Percentiles rank a stretch among this genome's conserved stretches.
These are phyloP conservation scores for Capsicum chinense DNA, from an alignment of 257 asterid genomes.

Conservation along the genomic window DNA sequence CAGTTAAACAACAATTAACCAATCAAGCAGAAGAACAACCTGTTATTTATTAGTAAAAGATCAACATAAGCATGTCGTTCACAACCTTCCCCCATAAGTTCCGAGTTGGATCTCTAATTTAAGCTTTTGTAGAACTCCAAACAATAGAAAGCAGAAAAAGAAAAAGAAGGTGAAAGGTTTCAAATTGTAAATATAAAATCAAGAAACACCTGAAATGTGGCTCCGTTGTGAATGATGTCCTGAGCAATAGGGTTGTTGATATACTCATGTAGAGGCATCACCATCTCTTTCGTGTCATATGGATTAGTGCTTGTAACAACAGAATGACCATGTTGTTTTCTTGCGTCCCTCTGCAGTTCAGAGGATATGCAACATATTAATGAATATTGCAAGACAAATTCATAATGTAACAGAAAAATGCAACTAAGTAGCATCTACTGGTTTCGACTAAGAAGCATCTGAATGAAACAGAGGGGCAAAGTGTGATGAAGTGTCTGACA, in stretches of 20 bases:
- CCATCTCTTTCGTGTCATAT: slow-evolving; percentile 66
- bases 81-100: slow-evolving; percentile 7
- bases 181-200: slow-evolving; percentile 23
- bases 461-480: not conserved
- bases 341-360: slow-evolving; percentile 76
- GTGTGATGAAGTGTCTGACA: not conserved
- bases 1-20: slow-evolving; percentile 13
- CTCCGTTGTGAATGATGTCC: slow-evolving; percentile 93
- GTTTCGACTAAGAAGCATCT: slow-evolving; percentile 18
- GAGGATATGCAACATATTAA: slow-evolving; percentile 22
- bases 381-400: slow-evolving; percentile 12
- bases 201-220: slow-evolving; percentile 86
- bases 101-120: slow-evolving; percentile 22
- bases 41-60: not conserved
- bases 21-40: slow-evolving; percentile 21
- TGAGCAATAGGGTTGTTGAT: slow-evolving; percentile 75
- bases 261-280: slow-evolving; percentile 87
- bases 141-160: slow-evolving; percentile 2
- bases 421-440: slow-evolving; percentile 17
- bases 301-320: slow-evolving; percentile 54
- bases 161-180: not conserved
- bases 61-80: not conserved
- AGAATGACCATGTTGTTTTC: slow-evolving; percentile 55
- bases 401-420: slow-evolving; percentile 3
- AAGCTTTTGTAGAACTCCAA: slow-evolving; percentile 23